Conservation (phyloP, 768 basidiomycete genomes). For the Amanita pallidorosea region DNA sequence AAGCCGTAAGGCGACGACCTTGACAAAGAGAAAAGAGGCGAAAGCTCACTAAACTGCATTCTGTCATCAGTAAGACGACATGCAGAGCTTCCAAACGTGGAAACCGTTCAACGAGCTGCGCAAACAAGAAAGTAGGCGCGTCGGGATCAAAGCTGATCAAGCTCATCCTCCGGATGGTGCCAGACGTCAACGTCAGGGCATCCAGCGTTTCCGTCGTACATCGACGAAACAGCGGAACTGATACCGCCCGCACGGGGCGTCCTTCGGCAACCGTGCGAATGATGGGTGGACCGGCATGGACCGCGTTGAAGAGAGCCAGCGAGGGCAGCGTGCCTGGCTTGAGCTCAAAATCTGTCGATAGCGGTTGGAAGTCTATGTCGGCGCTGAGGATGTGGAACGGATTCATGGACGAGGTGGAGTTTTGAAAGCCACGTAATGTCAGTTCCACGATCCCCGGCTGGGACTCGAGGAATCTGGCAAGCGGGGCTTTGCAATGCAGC, state of each 20-base stretch:
- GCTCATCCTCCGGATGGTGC: slow-evolving; percentile 37
- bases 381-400: slow-evolving; percentile 10
- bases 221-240: slow-evolving; percentile 39
- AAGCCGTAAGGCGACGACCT: neutral
- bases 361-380: neutral
- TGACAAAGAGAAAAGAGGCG: neutral
- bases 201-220: slow-evolving; percentile 30
- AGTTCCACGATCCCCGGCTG: slow-evolving; percentile 41
- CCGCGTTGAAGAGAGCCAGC: slow-evolving; percentile 39
- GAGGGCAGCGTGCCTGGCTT: slow-evolving; percentile 31
- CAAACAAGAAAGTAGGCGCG: slow-evolving; percentile 32
- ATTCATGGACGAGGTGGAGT: slow-evolving; percentile 15
- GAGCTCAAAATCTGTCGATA: slow-evolving; percentile 21
- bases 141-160: slow-evolving; percentile 46
- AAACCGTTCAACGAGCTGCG: slow-evolving; percentile 35
- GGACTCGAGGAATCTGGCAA: slow-evolving; percentile 40
- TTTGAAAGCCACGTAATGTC: slow-evolving; percentile 42
- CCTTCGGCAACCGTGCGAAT: slow-evolving; percentile 34
- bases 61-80: slow-evolving; percentile 42
- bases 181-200: slow-evolving; percentile 26
- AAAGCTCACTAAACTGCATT: slow-evolving; percentile 33
- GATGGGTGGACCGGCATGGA: slow-evolving; percentile 37
- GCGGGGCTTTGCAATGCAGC: slow-evolving; percentile 35
- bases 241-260: slow-evolving; percentile 38
- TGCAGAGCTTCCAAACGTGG: slow-evolving; percentile 48